phyloP scores from a whole-genome alignment of 805 yeast species.

The Kodamaea restingae region DNA sequence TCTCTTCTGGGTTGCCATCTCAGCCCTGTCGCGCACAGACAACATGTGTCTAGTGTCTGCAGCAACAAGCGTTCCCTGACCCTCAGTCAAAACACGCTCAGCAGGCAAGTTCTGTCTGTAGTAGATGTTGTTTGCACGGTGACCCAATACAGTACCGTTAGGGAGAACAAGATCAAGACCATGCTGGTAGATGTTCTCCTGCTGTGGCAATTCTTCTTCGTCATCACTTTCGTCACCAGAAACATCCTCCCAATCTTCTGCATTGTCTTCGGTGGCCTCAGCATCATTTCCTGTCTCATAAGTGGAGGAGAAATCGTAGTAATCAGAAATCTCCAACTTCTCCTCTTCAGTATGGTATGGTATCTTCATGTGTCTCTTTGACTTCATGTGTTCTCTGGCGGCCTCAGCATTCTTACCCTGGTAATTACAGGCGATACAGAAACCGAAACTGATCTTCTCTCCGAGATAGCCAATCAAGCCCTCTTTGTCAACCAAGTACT shows the following conservation, averaged over 20 bases:
- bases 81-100: constrained; percentile 42
- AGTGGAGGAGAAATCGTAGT: constrained; percentile 77
- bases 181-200: constrained; percentile 29
- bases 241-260: constrained; percentile 42
- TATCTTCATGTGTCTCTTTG: constrained; percentile 82
- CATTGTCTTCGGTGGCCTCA: constrained; percentile 20
- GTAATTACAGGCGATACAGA: constrained; percentile 77
- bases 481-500: constrained; percentile 58
- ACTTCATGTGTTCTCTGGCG: constrained; percentile 80
- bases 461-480: constrained; percentile 77
- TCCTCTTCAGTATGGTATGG: constrained; percentile 86
- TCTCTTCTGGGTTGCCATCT: constrained; percentile 45
- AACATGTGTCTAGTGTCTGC: constrained; percentile 52
- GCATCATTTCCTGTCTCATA: constrained; percentile 31
- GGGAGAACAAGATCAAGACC: constrained; percentile 41
- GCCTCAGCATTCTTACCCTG: constrained; percentile 84
- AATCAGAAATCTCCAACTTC: constrained; percentile 67
- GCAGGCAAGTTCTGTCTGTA: constrained; percentile 43
- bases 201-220: constrained; percentile 23
- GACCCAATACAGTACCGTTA: constrained; percentile 41
- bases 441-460: constrained; percentile 77
- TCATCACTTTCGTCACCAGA: constrained; percentile 23
- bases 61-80: constrained; percentile 45
- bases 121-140: constrained; percentile 40
- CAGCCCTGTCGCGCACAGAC: constrained; percentile 34